Base-by-base conservation (phyloP, 495 filamentous ascomycete genomes). In the Opeltia flavorubescens region DNA sequence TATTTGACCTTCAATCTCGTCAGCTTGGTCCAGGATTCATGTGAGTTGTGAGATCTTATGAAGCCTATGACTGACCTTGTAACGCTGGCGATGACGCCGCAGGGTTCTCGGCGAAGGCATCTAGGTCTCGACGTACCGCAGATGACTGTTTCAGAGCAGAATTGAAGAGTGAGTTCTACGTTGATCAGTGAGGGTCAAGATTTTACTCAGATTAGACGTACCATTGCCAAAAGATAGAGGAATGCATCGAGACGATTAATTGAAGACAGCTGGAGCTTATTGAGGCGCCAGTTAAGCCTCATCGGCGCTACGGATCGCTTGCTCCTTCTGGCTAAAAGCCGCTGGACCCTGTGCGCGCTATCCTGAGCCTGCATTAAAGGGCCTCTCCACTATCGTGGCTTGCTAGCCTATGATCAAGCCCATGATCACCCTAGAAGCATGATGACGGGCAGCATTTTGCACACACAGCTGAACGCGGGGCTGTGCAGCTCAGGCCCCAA, bases 131-230 rank as follows among this genome's bases (percentile, higher is more conserved):
- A 53, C 87, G 85, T 59, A 95, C 81, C 5, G 86, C 74, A 47
- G 84, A 87, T 38, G 81, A 84, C 69, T 95, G 89, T 66, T 94
- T 93, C 25, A 95, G 76, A 26, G 91, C 89, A 15, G 87, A 89
- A 65, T 95, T 95, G 76, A 95, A 95, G 50, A 89, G 76, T 13
- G 86, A 85, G 62, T 94, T 95, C 89, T 81, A 44, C 7, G 9
- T 2, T 39, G 20, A 43, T 26, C 44, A 43, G 1, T 4, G 2
- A 21, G 9, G 1, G 1, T 26, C 7, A 0, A n/a, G 9, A 9
- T 23, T 0, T 1, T 25, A 42, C 9, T 15, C 30, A n/a, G 11
- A 29, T 28, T 18, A 15, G 4, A 51, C 52, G 28, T 23, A 58
- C 55, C 55, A 58, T 58, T 12, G 25, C 47, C 33, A 15, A 26